Percentiles rank a stretch among this genome's conserved stretches.
These are phyloP conservation scores for Colletotrichum sp. DNA, from an alignment of 2,329 filamentous ascomycete genomes.

Conservation along the genomic window DNA sequence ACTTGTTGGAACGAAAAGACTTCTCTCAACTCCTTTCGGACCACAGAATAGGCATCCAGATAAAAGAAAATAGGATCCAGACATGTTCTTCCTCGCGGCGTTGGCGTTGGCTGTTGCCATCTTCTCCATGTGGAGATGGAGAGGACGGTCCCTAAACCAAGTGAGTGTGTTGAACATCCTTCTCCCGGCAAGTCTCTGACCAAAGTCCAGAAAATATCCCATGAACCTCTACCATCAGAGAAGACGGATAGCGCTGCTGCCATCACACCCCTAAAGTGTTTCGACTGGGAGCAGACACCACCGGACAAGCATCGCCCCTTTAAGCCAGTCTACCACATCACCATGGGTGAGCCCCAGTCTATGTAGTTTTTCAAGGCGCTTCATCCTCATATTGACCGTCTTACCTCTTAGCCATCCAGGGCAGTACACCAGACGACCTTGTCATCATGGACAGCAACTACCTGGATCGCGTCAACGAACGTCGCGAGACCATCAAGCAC, in stretches of 20 bases:
- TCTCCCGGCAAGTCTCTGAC: background rate
- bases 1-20: background rate
- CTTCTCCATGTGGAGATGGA: background rate
- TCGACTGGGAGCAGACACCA: constrained; percentile 44
- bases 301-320: constrained; percentile 51
- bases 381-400: background rate
- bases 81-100: background rate
- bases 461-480: constrained; percentile 43
- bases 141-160: background rate
- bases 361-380: background rate
- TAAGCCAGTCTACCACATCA: constrained; percentile 58
- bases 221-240: background rate
- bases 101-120: background rate
- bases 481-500: constrained; percentile 41
- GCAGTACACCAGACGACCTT: constrained; percentile 50
- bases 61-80: too few relatives aligned
- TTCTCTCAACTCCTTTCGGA: fast-evolving
- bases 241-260: background rate
- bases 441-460: constrained; percentile 60
- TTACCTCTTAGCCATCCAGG: constrained; percentile 41
- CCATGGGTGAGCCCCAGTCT: constrained; percentile 48
- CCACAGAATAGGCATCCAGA: too few relatives aligned
- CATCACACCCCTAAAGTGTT: constrained; percentile 32
- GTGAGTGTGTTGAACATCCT: background rate
- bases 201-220: background rate